A percentile compares a stretch with the other conserved stretches of the same genome.
These are phyloP conservation scores for Monosporascus cannonballus DNA, from an alignment of 2,329 filamentous ascomycete genomes.

Conservation along the genomic window DNA sequence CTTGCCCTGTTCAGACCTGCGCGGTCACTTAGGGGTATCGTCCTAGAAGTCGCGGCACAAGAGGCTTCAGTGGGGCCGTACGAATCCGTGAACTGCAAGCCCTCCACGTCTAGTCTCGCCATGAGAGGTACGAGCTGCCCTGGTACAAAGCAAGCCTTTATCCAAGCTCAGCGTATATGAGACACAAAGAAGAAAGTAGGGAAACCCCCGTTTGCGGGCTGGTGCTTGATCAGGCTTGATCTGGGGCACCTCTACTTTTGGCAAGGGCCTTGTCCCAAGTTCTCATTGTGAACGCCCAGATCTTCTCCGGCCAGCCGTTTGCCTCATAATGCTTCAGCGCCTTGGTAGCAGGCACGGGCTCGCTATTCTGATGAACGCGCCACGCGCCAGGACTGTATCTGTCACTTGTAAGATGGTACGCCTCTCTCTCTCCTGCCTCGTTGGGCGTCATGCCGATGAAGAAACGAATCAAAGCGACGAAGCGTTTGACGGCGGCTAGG, in stretches of 20 bases:
- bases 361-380: not conserved
- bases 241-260: not conserved
- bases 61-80: too few species aligned
- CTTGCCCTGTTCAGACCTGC: too few species aligned
- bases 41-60: too few species aligned
- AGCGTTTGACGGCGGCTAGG: conserved; percentile 4
- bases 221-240: too few species aligned
- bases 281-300: not conserved
- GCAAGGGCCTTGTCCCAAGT: conserved; percentile 3
- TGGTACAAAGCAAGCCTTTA: too few species aligned
- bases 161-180: too few species aligned
- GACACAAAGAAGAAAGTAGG: too few species aligned
- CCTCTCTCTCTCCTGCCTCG: conserved; percentile 23
- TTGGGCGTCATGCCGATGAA: conserved; percentile 14
- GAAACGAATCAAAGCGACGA: conserved; percentile 9
- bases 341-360: conserved; percentile 1
- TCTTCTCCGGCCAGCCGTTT: not conserved
- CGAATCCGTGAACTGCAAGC: too few species aligned
- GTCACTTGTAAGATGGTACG: conserved; percentile 20
- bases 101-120: too few species aligned
- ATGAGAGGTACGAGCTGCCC: too few species aligned
- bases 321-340: conserved; percentile 1
- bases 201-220: too few species aligned
- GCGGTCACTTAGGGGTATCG: too few species aligned
- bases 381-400: conserved; percentile 6